These are phyloP conservation scores for Cyberlindnera xishuangbannaensis DNA, from an alignment of 805 yeast species.

Conservation along the genomic window DNA sequence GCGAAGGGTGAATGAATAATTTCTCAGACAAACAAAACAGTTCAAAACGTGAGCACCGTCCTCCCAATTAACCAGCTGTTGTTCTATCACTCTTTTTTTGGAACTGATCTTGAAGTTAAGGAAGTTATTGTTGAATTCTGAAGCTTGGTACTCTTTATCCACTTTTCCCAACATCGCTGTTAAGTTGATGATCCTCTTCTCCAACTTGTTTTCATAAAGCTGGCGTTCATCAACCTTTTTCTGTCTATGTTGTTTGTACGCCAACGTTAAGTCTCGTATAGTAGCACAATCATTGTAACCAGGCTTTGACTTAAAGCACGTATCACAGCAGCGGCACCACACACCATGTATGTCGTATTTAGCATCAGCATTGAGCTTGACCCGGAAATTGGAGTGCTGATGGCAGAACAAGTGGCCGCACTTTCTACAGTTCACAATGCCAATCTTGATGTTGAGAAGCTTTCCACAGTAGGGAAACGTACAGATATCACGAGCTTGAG, in stretches of 20 bases:
- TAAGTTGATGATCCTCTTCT: conserved; percentile 51
- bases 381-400: conserved; percentile 50
- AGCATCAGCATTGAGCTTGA: conserved; percentile 45
- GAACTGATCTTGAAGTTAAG: conserved; percentile 21
- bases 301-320: conserved; percentile 52
- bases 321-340: conserved; percentile 68
- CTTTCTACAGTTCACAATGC: conserved; percentile 62
- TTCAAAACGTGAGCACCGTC: conserved; percentile 38
- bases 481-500: conserved; percentile 39
- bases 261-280: conserved; percentile 37
- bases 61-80: conserved; percentile 59
- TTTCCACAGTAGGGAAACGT: conserved; percentile 35
- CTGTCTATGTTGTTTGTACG: conserved; percentile 39
- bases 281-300: conserved; percentile 46
- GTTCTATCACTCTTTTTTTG: conserved; percentile 37
- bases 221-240: conserved; percentile 40
- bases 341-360: conserved; percentile 45
- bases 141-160: conserved; percentile 19
- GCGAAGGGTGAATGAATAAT: conserved; percentile 53
- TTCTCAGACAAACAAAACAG: conserved; percentile 60
- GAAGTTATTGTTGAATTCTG: conserved; percentile 21
- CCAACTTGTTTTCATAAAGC: conserved; percentile 51
- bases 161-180: conserved; percentile 26
- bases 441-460: conserved; percentile 44
- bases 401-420: conserved; percentile 74